phyloP scores from a whole-genome alignment of 1,284 basidiomycete genomes.

The Boletus subluridellus region DNA sequence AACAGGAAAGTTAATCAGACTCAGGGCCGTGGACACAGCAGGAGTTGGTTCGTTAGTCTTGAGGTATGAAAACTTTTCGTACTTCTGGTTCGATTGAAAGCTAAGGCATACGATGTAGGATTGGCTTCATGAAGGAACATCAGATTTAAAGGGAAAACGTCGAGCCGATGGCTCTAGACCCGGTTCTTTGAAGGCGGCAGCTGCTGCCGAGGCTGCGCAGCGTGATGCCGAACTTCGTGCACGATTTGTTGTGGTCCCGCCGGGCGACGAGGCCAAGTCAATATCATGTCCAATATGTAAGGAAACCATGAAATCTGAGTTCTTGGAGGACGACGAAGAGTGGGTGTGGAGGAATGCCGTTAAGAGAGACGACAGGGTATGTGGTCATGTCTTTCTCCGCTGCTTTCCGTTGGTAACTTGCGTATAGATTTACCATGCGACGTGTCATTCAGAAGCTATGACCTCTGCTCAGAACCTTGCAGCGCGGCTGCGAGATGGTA shows the following conservation, averaged over 20 bases:
- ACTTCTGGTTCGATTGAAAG: constrained; percentile 6
- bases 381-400: constrained; percentile 30
- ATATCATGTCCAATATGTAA: constrained; percentile 96
- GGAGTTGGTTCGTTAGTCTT: constrained; percentile 85
- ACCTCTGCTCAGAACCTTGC: constrained; percentile 60
- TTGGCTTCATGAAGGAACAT: constrained; percentile 70
- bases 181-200: constrained; percentile 53
- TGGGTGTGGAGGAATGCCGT: constrained; percentile 98
- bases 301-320: constrained; percentile 89
- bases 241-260: constrained; percentile 83
- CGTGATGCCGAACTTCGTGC: constrained; percentile 72
- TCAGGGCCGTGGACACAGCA: constrained; percentile 80
- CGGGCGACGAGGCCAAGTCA: constrained; percentile 75
- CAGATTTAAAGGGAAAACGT: constrained; percentile 64
- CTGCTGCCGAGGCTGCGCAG: constrained; percentile 65
- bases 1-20: constrained; percentile 88
- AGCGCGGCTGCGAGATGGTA: constrained; percentile 60
- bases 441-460: constrained; percentile 81
- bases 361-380: constrained; percentile 74
- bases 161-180: constrained; percentile 50
- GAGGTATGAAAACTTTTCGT: constrained; percentile 56
- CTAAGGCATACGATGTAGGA: constrained; percentile 50
- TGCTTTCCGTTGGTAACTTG: background rate
- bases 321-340: constrained; percentile 94
- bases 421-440: constrained; percentile 81